Evolutionary conservation across 78 protist species (phyloP).

Genomic region (slime mould (Dictyostelium discoideum)): DNA sequence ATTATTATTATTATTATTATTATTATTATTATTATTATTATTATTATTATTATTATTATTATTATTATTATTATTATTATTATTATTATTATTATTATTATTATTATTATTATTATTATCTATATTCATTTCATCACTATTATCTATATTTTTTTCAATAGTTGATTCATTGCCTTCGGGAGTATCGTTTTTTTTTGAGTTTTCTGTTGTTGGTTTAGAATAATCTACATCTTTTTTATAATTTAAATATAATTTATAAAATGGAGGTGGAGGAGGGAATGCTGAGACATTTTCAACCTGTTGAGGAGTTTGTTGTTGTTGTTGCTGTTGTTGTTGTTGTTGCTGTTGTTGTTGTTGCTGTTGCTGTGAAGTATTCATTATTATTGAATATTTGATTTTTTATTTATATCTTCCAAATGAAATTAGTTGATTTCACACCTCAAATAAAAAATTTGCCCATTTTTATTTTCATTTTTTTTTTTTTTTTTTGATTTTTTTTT

Average conservation of each 20-base stretch:
- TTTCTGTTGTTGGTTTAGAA: not conserved
- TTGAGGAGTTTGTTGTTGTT: not conserved
- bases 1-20: not conserved
- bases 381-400: no score
- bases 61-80: not conserved
- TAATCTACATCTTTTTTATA: conserved; percentile 10
- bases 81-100: not conserved
- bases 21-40: not conserved
- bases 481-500: not conserved
- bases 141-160: not conserved
- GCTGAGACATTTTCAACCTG: conserved; percentile 63
- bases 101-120: not conserved
- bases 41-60: not conserved
- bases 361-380: not conserved
- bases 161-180: not conserved
- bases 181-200: not conserved
- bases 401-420: not conserved
- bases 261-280: conserved; percentile 77
- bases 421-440: not conserved
- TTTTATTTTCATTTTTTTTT: not conserved
- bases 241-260: conserved; percentile 66
- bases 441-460: not conserved
- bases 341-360: not conserved
- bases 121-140: not conserved
- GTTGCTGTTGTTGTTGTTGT: not conserved